phyloP scores from a whole-genome alignment of 192 early-diverging fungal genomes.

The Coemansia guatemalensis region DNA sequence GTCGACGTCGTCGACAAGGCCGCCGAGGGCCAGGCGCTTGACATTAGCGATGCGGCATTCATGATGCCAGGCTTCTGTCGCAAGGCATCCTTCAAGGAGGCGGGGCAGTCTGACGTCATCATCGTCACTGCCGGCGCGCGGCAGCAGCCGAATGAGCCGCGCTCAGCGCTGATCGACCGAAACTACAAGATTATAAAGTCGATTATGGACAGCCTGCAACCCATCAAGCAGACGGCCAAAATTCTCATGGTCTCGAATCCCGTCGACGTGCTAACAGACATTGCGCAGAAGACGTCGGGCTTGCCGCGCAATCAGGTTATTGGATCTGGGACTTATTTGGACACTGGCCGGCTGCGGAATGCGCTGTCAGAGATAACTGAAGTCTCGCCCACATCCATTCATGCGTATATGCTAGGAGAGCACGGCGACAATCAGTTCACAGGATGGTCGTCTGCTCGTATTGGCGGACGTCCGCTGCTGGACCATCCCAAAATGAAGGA shows the following conservation, averaged over 20 bases:
- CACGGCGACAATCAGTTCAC: constrained; percentile 87
- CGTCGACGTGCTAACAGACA: constrained; percentile 78
- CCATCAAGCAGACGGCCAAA: constrained; percentile 68
- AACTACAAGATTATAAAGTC: constrained; percentile 76
- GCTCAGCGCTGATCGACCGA: constrained; percentile 71
- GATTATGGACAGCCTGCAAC: constrained; percentile 71
- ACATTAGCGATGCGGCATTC: constrained; percentile 78
- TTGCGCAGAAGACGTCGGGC: constrained; percentile 81
- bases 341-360: constrained; percentile 71
- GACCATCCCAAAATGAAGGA: constrained; percentile 62
- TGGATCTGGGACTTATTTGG: constrained; percentile 84
- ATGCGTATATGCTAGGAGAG: constrained; percentile 83
- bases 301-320: constrained; percentile 76
- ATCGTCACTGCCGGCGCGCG: constrained; percentile 84
- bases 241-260: constrained; percentile 84
- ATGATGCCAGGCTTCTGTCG: constrained; percentile 64
- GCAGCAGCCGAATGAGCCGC: constrained; percentile 73
- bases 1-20: constrained; percentile 69
- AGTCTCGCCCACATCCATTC: constrained; percentile 70
- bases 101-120: constrained; percentile 81
- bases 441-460: constrained; percentile 71
- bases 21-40: constrained; percentile 75
- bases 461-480: constrained; percentile 69
- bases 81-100: constrained; percentile 63
- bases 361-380: constrained; percentile 55